Conservation (phyloP, 306 rosid genomes). For the Casuarina glauca region DNA sequence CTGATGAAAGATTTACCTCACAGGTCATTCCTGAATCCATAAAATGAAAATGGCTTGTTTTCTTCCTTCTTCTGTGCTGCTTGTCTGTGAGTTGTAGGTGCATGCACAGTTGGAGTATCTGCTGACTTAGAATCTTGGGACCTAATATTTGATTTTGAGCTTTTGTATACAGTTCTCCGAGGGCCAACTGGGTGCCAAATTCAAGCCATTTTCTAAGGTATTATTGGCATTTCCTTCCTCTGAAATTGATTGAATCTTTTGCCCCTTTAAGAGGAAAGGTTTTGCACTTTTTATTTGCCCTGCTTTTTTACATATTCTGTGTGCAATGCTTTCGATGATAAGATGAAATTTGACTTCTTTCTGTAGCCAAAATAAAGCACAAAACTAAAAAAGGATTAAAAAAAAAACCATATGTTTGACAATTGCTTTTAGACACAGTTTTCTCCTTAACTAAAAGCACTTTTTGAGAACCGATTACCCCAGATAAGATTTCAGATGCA, state of each 20-base stretch:
- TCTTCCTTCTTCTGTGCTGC: slow-evolving; percentile 17
- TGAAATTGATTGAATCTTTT: background rate
- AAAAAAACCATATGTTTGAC: too few relatives aligned
- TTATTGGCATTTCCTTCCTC: slow-evolving; percentile 6
- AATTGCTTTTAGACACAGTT: too few relatives aligned
- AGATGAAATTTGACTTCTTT: background rate
- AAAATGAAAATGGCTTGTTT: slow-evolving; percentile 21
- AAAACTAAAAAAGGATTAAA: background rate
- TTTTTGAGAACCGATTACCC: too few relatives aligned
- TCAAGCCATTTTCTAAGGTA: slow-evolving; percentile 97
- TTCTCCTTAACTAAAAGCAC: too few relatives aligned
- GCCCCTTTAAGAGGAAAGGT: background rate
- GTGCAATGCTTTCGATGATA: background rate
- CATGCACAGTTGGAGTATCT: slow-evolving; percentile 12
- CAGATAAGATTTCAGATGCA: too few relatives aligned
- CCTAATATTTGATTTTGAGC: slow-evolving; percentile 12
- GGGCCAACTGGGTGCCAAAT: slow-evolving; percentile 78
- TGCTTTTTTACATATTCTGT: background rate
- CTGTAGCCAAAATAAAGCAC: background rate
- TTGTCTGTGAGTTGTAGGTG: slow-evolving; percentile 21
- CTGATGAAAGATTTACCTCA: slow-evolving; percentile 87
- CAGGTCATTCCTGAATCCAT: slow-evolving; percentile 59
- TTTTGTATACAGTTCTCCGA: slow-evolving; percentile 67
- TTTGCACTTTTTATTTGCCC: background rate
- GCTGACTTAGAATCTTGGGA: background rate